Conservation (phyloP, 106 monocot species). For the Apostasia shenzhenica region DNA sequence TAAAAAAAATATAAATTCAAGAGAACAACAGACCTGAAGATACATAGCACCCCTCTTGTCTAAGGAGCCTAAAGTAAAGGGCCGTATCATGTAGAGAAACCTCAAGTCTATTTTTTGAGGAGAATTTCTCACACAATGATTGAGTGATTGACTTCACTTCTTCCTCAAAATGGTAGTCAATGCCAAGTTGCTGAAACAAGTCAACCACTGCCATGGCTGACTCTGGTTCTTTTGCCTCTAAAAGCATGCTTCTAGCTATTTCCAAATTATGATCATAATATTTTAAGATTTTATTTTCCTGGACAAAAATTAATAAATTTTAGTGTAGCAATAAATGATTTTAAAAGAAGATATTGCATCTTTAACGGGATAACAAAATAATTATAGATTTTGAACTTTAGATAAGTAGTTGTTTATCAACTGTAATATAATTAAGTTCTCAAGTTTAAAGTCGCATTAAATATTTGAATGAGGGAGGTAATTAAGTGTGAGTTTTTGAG, state of each 20-base stretch:
- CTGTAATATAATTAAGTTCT: too few relatives aligned
- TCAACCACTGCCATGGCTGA: constrained; percentile 12
- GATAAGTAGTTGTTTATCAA: too few relatives aligned
- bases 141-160: constrained; percentile 6
- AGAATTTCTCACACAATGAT: not conserved
- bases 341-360: too few relatives aligned
- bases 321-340: too few relatives aligned
- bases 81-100: not conserved
- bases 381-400: too few relatives aligned
- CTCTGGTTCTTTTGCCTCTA: not conserved
- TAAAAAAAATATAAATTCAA: too few relatives aligned
- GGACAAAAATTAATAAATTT: too few relatives aligned
- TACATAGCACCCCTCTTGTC: constrained; percentile 8
- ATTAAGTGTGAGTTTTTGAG: too few relatives aligned
- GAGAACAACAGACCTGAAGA: not conserved
- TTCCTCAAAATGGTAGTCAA: constrained; percentile 31
- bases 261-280: not conserved
- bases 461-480: too few relatives aligned
- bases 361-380: too few relatives aligned
- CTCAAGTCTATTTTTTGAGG: not conserved
- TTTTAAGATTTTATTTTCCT: too few relatives aligned
- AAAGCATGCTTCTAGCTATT: constrained; percentile 8
- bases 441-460: too few relatives aligned
- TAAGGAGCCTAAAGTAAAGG: constrained; percentile 11
- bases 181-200: constrained; percentile 17